Evolutionary conservation across 371 early-diverging fungal species (phyloP), one percentile per base, ranked within the genome.

Genomic region (Rhizomucor pusillus): DNA sequence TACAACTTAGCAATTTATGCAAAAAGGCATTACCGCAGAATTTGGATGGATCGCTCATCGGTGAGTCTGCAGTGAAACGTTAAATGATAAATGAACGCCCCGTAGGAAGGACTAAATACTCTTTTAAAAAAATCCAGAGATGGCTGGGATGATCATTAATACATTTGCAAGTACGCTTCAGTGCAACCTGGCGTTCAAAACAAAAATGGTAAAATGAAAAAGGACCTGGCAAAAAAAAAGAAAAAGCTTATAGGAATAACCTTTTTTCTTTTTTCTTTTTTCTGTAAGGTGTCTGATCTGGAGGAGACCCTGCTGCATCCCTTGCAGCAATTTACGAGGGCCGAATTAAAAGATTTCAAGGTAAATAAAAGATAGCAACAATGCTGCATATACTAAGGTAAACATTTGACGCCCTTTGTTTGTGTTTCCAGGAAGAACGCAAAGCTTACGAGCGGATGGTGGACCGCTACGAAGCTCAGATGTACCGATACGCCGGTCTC

Each of bases 391-490:
- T 46, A 14, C 20, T 46, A 12, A n/a, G 20, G 46, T 46, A 23
- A n/a, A 19, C 18, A 12, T 35, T 49, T 36, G 20, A 25, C 12
- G 25, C 12, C 35, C 13, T 29, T 29, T 19, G 34, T n/a, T 29
- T 19, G 16, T 40, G 11, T 48, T 24, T 25, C 25, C 37, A 74
- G 69, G 83, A 86, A 11, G 54, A 70, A 12, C 67, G 77, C 43
- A 79, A 73, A 59, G 57, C 63, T 7, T 85, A 71, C 65, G 87
- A 88, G 44, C 77, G 76, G 43, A 65, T 68, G 14, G 59, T 78
- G 47, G 87, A 88, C 39, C 71, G 69, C 56, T 88, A 86, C 54
- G 89, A 90, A 63, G 66, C 69, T n/a, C 85, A 86, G 13, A 61
- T 86, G 20, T 65, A 65, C 19, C 74, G 78, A 57, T 87, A 85